Evolutionary conservation across 2,329 filamentous ascomycete species (phyloP), one percentile per base, ranked within the genome.

Genomic region (Colletotrichum sp.): DNA sequence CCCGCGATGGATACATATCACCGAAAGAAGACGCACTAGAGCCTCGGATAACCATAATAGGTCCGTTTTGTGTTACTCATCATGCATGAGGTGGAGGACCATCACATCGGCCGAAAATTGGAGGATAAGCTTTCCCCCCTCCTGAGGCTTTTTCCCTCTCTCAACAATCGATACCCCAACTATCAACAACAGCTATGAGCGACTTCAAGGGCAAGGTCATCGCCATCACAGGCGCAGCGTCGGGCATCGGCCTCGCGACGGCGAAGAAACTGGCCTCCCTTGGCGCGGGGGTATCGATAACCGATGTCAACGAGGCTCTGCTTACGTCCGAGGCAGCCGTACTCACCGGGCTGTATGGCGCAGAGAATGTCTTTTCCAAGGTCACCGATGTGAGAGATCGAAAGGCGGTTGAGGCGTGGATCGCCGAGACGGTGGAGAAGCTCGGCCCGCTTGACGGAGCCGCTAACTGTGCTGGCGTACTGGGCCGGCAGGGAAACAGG

Each of bases 241-340:
- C 84, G 7, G 89, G 89, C n/a, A 90, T 90, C 68, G 89, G 89
- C 36, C 84, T 87, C 21, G 86, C 86, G 12, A 88, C 88, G 8
- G 86, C 88, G 9, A 83, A 84, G n/a, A 82, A 86, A 26, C 84
- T 89, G 3, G 84, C 86, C 60, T 79, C 82, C 2, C 82, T 84
- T 26, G 89, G 88, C 32, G 88, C 88, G 4, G 82, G 78, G 6
- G 78, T 91, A 9, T 88, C 88, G 4, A 81, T 90, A 8, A 87
- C 86, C 16, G 90, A 91, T 79, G 82, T 90, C 72, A 83, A 87
- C 65, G 78, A 81, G 8, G 72, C 76, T 1, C 79, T 82, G 3
- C 81, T 89, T 8, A 67, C 79, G 7, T 78, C 72, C 8, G 68
- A 28, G 13, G 69, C 67, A 7, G 32, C 68, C 6, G 78, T 77